phyloP scores from a whole-genome alignment of 345 rosid genomes.

The Rhodamnia rubescens region DNA sequence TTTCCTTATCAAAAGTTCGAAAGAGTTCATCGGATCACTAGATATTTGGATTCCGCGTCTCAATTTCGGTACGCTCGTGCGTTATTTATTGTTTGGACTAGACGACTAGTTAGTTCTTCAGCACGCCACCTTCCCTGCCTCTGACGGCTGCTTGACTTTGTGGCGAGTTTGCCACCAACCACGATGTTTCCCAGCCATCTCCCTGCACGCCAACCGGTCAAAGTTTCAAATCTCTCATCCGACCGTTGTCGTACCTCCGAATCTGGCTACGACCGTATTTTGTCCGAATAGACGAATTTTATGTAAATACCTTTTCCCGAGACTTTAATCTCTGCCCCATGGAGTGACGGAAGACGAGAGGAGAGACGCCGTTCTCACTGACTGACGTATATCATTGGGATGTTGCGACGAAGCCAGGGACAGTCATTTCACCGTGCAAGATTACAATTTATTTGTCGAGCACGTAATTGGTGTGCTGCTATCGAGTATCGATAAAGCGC shows the following conservation, averaged over 20 bases:
- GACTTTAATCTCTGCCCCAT: neutral
- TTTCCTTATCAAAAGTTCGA: neutral
- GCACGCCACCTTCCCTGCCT: neutral
- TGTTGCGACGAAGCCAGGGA: neutral
- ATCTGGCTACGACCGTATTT: too few species aligned
- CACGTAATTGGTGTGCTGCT: too few species aligned
- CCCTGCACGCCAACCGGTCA: neutral
- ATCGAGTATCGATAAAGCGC: too few species aligned
- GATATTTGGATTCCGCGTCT: neutral
- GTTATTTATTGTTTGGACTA: neutral
- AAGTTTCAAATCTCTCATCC: neutral
- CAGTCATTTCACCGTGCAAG: neutral
- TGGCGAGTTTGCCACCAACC: neutral
- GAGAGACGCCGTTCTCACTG: neutral
- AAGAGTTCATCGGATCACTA: neutral
- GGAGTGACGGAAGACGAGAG: neutral
- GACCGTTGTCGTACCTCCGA: neutral
- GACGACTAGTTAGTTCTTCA: neutral
- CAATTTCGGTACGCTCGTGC: neutral
- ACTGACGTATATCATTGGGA: accelerated
- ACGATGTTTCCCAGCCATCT: neutral
- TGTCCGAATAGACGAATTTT: too few species aligned
- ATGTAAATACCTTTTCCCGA: too few species aligned
- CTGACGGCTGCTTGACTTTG: neutral
- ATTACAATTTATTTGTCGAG: too few species aligned